Base-by-base conservation (phyloP, 805 yeast species). In the Brettanomyces custersianus region DNA sequence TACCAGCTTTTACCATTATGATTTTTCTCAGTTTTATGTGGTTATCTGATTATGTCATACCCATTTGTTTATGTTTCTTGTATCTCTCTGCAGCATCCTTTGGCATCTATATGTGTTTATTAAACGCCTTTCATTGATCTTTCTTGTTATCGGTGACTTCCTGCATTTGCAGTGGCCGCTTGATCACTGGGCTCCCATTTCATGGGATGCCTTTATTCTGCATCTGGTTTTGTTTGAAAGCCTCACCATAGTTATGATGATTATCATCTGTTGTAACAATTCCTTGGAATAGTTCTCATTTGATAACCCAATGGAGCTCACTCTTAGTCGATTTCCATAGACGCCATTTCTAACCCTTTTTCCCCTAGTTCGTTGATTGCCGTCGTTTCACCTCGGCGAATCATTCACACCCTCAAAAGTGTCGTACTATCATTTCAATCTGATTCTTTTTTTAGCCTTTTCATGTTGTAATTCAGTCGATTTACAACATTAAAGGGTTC, bases 221-320 rank as follows among this genome's bases (percentile, higher is more conserved):
- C 52, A 45, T 25, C 15, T 25, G 35, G 22, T 30, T 24, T 25
- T 31, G n/a, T 22, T 17, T 25, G 30, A 24, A 25, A 24, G 35
- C 22, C 35, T 33, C 24, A 26, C 35, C 41, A 48, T 43, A 46
- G 51, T 39, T 39, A 48, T 48, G 47, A 47, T 46, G 52, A 44
- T 48, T 48, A 46, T 34, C 41, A 40, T 13, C 24, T 18, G 11
- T 17, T n/a, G 24, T 11, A 12, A 15, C 19, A 20, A n/a, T 32
- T 32, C 20, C 15, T 18, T 30, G 17, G 11, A n/a, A 17, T 11
- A 12, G 15, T 12, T 16, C 24, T 20, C 7, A 11, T 29, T 34
- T 40, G 46, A 35, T 45, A 48, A 47, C 52, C 42, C 52, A 48
- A 48, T 48, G 52, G 52, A 48, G 52, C 52, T 48, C 33, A 40